These are phyloP conservation scores for Fusarium heterosporum DNA, from an alignment of 2,329 filamentous ascomycete species.

Conservation along the genomic window DNA sequence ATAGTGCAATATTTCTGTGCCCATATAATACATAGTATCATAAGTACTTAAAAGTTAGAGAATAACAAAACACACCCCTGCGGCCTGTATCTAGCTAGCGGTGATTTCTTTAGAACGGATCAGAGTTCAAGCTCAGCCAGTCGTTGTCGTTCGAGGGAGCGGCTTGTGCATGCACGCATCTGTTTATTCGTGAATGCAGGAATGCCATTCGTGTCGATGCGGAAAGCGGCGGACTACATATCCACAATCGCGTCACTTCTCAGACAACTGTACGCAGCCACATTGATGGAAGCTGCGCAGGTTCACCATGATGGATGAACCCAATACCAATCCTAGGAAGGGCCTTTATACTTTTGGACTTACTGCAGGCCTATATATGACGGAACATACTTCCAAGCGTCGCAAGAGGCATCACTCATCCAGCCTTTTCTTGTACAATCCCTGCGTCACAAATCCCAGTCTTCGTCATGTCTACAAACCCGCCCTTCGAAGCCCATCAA, in stretches of 20 bases:
- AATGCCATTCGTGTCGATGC: background rate
- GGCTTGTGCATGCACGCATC: background rate
- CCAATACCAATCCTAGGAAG: no score
- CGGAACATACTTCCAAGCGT: background rate
- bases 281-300: background rate
- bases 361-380: background rate
- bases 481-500: background rate
- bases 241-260: fast-evolving
- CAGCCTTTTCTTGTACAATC: background rate
- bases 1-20: no score
- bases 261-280: background rate
- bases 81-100: no score
- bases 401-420: background rate
- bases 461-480: background rate
- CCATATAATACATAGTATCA: no score
- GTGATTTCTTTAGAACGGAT: no score
- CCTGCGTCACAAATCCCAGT: no score
- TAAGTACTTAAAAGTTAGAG: no score
- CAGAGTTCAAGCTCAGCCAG: background rate
- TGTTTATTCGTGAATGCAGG: background rate
- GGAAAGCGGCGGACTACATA: background rate
- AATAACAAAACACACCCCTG: no score
- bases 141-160: fast-evolving
- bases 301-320: background rate
- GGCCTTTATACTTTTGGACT: background rate